Base-by-base conservation (phyloP, 129 eudicot species). In the Mikania micrantha region DNA sequence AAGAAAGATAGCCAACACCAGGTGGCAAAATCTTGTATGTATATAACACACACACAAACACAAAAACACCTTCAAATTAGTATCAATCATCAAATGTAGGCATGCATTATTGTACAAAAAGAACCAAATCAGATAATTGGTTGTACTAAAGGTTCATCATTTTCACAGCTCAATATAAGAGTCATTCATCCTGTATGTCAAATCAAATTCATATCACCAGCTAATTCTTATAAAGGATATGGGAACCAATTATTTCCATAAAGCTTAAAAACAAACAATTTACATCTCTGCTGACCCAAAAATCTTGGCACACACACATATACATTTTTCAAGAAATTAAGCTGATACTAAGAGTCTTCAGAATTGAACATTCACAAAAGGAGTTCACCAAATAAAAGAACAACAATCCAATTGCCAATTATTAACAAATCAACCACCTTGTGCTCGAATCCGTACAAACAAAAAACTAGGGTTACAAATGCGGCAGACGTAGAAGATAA, bases 401-500 rank as follows among this genome's bases (percentile, higher is more conserved):
- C 11, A 34, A 4, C 17, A 36, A 8, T 20, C 4, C 2, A 10
- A 20, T 17, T 52, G 9, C 5, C 12, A 17, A 17, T 1, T 2
- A 4, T 4, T 0, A 52, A 20, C 24, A 71, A 17, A 60, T 13
- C 44, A 59, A 59, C 22, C 45, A 3, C 52, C 10, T 8, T 19
- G 6, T 44, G 27, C 76, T 47, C 41, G 1, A 72, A 45, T 72
- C 64, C 52, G 77, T 72, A 72, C 62, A 61, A 58, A 17, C 5
- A 0, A 48, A 48, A 56, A 49, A 6, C 32, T 70, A 70, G 75
- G 57, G 67, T 58, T 70, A 48, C 60, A 60, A 71, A 44, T 38
- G 53, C 36, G 60, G 61, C 60, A 48, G 31, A 45, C 7, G 27
- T 60, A n/a, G 59, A 57, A 71, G 60, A 16, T 42, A 59, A 41